phyloP scores from a whole-genome alignment of 2,329 filamentous ascomycete genomes.

The Acrodontium crateriforme region DNA sequence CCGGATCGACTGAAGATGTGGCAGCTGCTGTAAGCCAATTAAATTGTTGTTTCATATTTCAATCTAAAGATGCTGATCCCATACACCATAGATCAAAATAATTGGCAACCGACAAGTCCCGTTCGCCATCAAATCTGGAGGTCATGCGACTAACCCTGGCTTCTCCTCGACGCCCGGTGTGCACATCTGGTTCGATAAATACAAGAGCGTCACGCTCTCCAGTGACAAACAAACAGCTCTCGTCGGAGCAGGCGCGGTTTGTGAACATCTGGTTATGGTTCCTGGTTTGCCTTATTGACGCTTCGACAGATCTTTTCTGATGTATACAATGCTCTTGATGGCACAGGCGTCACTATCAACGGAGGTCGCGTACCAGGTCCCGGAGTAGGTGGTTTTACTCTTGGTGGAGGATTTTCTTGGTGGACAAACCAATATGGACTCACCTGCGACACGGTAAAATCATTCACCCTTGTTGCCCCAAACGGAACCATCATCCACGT shows the following conservation, averaged over 20 bases:
- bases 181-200: conserved; percentile 31
- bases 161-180: conserved; percentile 33
- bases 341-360: conserved; percentile 9
- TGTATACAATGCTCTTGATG: conserved; percentile 8
- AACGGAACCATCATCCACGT: conserved; percentile 31
- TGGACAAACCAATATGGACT: conserved; percentile 12
- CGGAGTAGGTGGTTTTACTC: conserved; percentile 17
- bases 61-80: too few relatives aligned
- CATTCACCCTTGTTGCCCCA: conserved; percentile 14
- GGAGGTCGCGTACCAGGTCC: conserved; percentile 14
- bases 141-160: conserved; percentile 33
- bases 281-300: too few relatives aligned
- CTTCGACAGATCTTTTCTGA: too few relatives aligned
- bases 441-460: conserved; percentile 8
- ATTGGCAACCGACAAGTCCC: conserved; percentile 34
- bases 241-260: too few relatives aligned
- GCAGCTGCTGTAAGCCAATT: too few relatives aligned
- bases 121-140: conserved; percentile 42
- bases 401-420: conserved; percentile 25
- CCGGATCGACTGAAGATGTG: too few relatives aligned
- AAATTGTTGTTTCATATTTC: too few relatives aligned
- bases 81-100: too few relatives aligned
- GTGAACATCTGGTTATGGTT: too few relatives aligned
- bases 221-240: too few relatives aligned
- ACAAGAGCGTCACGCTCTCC: too few relatives aligned